Percentiles rank a stretch among this genome's conserved stretches.
phyloP scores from a whole-genome alignment of 495 filamentous ascomycete species.

The Penicillium desertorum region DNA sequence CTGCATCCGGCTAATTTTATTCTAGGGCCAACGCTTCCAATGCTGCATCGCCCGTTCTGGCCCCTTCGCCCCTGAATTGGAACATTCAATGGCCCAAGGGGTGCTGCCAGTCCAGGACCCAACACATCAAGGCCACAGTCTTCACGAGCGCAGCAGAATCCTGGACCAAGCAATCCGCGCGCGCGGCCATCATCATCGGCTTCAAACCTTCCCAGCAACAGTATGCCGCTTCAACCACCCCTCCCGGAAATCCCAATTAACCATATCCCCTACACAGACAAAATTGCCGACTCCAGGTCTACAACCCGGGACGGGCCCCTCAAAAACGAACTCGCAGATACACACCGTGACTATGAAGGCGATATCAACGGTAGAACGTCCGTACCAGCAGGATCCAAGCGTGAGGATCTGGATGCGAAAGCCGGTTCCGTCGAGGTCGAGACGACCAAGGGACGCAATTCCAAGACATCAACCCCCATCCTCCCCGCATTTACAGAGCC shows the following conservation, averaged over 20 bases:
- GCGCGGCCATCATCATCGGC: conserved; percentile 61
- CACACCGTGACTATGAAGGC: conserved; percentile 27
- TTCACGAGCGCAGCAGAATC: conserved; percentile 68
- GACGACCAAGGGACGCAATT: conserved; percentile 39
- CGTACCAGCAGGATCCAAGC: conserved; percentile 22
- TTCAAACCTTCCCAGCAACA: conserved; percentile 46
- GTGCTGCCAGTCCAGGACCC: conserved; percentile 48
- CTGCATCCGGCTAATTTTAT: conserved; percentile 14
- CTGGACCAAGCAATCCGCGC: conserved; percentile 54
- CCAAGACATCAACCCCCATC: conserved; percentile 61
- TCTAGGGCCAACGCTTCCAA: conserved; percentile 51
- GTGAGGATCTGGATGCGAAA: conserved; percentile 37
- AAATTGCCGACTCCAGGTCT: conserved; percentile 37
- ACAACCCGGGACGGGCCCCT: conserved; percentile 33
- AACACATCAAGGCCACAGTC: conserved; percentile 54
- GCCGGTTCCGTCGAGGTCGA: conserved; percentile 32
- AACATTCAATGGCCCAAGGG: conserved; percentile 53
- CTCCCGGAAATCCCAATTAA: conserved; percentile 6
- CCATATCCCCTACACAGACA: conserved; percentile 26
- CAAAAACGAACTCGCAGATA: conserved; percentile 34
- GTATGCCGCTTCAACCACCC: conserved; percentile 25
- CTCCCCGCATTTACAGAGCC: conserved; percentile 42
- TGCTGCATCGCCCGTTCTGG: conserved; percentile 65
- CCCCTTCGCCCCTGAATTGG: conserved; percentile 70
- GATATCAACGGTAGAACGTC: conserved; percentile 37